These are phyloP conservation scores for Theobroma grandiflorum DNA, from an alignment of 441 rosid species.

Conservation along the genomic window DNA sequence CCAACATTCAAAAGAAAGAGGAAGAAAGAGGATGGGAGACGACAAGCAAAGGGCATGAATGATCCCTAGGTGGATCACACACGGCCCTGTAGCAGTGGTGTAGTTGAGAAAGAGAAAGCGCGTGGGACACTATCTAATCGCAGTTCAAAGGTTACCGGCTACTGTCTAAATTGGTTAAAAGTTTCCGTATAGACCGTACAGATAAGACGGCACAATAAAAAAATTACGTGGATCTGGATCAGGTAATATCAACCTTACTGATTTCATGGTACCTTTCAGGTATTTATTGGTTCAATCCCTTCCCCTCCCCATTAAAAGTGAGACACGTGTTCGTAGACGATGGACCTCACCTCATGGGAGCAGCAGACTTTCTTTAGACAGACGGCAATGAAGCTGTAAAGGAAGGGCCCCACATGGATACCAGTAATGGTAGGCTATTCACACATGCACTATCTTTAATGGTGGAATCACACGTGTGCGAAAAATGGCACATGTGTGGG, in stretches of 20 bases:
- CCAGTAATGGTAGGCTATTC: not conserved
- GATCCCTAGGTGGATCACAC: not conserved
- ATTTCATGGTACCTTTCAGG: not conserved
- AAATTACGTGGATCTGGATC: not conserved
- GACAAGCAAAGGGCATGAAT: not conserved
- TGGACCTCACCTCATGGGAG: not conserved
- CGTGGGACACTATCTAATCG: constrained; percentile 4
- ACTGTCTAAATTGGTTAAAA: constrained; percentile 4
- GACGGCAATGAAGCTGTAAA: not conserved
- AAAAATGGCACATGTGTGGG: constrained; percentile 1
- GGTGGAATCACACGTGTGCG: not conserved
- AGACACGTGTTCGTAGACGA: not conserved
- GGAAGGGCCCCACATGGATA: not conserved
- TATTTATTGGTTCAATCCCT: not conserved
- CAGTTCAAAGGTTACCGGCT: constrained; percentile 24
- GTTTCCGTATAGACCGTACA: constrained; percentile 28
- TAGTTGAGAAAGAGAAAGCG: not conserved
- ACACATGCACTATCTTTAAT: not conserved
- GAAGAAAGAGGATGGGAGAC: not conserved
- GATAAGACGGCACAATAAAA: constrained; percentile 13
- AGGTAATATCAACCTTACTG: not conserved
- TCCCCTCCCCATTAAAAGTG: not conserved
- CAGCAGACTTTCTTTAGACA: not conserved
- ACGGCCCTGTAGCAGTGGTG: not conserved
- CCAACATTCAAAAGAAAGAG: not conserved